Conservation (phyloP, 331 rosid species). For the Rhamnella rubrinervis region DNA sequence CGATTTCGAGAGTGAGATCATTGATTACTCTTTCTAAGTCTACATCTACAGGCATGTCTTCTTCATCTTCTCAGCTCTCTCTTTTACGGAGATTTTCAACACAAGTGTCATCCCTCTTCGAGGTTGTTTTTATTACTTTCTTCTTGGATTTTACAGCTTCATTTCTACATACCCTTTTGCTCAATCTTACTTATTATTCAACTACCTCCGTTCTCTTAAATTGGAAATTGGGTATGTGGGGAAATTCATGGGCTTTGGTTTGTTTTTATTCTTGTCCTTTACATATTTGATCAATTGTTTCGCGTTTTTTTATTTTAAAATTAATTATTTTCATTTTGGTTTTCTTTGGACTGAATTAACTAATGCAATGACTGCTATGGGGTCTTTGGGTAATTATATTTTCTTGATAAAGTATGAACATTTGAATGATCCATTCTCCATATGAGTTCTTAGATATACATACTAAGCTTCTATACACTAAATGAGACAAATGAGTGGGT, state of each 20-base stretch:
- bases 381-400: not conserved
- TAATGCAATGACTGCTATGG: too few relatives aligned
- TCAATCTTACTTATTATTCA: too few relatives aligned
- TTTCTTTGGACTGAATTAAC: too few relatives aligned
- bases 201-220: not conserved
- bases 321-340: too few relatives aligned
- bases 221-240: slow-evolving; percentile 27
- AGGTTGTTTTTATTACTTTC: slow-evolving; percentile 35
- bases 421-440: too few relatives aligned
- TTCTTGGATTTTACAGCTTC: not conserved
- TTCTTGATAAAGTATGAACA: too few relatives aligned
- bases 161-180: too few relatives aligned
- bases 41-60: slow-evolving; percentile 14
- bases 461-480: too few relatives aligned
- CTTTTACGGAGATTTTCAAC: slow-evolving; percentile 41
- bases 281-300: not conserved
- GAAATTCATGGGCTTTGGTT: slow-evolving; percentile 5
- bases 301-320: not conserved
- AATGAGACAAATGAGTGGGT: too few relatives aligned
- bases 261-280: not conserved
- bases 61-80: slow-evolving; percentile 18
- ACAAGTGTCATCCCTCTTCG: slow-evolving; percentile 34
- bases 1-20: slow-evolving; percentile 48
- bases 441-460: too few relatives aligned
- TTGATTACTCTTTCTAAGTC: slow-evolving; percentile 38